phyloP scores from a whole-genome alignment of 257 asterid genomes.

The Fraxinus quadrangulata region DNA sequence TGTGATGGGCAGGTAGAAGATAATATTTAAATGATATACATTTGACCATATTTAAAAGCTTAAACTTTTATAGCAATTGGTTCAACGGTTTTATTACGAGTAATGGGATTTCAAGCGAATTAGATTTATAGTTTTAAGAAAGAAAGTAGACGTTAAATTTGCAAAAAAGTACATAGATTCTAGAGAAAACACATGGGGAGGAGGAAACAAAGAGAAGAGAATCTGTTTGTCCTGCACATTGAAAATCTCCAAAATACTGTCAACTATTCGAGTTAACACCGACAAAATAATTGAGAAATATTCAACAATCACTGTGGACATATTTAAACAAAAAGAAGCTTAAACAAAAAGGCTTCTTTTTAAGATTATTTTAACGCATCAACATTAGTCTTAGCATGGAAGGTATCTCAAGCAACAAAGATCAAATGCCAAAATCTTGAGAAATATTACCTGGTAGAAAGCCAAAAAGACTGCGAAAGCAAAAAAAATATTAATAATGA shows the following conservation, averaged over 20 bases:
- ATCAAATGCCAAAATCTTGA: constrained; percentile 11
- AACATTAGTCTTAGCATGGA: neutral
- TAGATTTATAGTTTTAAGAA: neutral
- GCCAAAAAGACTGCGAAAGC: constrained; percentile 17
- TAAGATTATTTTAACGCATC: neutral
- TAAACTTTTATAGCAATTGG: too few species aligned
- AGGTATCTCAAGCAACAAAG: constrained; percentile 1
- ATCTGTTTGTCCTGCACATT: neutral
- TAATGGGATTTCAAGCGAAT: neutral
- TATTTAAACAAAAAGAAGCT: neutral
- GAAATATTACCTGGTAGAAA: constrained; percentile 10
- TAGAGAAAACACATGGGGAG: neutral
- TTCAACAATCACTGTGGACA: neutral
- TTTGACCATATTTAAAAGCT: too few species aligned
- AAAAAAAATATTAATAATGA: constrained; percentile 26
- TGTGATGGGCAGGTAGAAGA: too few species aligned
- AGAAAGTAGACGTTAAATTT: neutral
- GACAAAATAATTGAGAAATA: neutral
- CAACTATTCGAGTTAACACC: neutral
- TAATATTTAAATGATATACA: too few species aligned
- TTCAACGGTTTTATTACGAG: neutral
- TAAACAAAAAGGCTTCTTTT: neutral
- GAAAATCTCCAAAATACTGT: neutral
- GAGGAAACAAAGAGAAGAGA: neutral
- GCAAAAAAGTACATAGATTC: neutral